These are phyloP conservation scores for Loxodes magnus DNA, from an alignment of 73 alveolate genomes.

Conservation along the genomic window DNA sequence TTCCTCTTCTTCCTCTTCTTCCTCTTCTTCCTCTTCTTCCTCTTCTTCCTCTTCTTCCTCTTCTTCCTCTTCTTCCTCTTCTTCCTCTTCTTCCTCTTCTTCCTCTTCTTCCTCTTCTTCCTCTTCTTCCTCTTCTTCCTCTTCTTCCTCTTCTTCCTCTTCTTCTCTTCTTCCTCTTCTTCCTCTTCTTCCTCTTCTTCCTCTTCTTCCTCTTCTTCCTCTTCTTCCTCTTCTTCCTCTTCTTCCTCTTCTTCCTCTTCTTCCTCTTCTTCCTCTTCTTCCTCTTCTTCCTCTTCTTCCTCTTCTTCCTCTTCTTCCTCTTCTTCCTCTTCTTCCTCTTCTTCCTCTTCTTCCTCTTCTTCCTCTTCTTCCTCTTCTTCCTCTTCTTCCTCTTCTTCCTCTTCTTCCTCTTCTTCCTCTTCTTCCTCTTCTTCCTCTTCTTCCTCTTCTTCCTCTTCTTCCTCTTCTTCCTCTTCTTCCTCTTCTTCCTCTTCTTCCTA, in stretches of 20 bases:
- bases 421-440: slow-evolving; percentile 5
- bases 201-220: neutral
- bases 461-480: neutral
- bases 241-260: slow-evolving; percentile 1
- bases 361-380: slow-evolving; percentile 7
- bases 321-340: slow-evolving; percentile 3
- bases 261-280: neutral
- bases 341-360: neutral
- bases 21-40: no score
- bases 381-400: slow-evolving; percentile 8
- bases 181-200: neutral
- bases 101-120: neutral
- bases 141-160: neutral
- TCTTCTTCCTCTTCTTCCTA: neutral
- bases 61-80: neutral
- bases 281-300: slow-evolving; percentile 1
- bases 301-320: neutral
- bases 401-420: slow-evolving; percentile 7
- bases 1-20: no score
- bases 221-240: neutral
- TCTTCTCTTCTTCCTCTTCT: neutral
- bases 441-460: slow-evolving; percentile 3
- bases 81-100: neutral
- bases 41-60: neutral
- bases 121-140: neutral